phyloP scores from a whole-genome alignment of 1,284 basidiomycete species.

The Schizophyllum amplum region DNA sequence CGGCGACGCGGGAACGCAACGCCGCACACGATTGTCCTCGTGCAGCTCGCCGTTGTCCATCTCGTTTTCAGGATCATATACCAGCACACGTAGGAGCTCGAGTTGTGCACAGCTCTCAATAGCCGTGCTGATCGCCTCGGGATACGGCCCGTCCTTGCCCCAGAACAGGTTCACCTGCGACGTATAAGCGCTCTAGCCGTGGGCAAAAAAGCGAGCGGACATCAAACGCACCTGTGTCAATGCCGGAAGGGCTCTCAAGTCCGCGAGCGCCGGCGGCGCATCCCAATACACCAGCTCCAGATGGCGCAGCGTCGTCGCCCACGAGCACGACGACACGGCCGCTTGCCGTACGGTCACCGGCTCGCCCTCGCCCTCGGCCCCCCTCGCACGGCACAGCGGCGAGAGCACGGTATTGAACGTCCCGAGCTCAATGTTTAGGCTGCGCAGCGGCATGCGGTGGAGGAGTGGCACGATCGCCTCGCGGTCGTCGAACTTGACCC shows the following conservation, averaged over 20 bases:
- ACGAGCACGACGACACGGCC: neutral
- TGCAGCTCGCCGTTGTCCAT: neutral
- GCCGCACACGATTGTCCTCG: neutral
- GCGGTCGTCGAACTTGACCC: constrained; percentile 20
- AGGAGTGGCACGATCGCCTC: constrained; percentile 16
- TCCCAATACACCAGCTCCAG: neutral
- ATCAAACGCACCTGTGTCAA: neutral
- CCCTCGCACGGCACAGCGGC: neutral
- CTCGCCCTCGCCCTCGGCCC: neutral
- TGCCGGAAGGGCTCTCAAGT: neutral
- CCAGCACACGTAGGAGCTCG: neutral
- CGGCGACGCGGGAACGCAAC: neutral
- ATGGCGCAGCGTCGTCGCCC: neutral
- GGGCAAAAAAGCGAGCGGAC: neutral
- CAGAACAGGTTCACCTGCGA: neutral
- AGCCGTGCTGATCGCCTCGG: neutral
- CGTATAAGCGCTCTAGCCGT: neutral
- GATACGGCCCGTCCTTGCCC: neutral
- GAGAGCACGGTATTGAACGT: constrained; percentile 14
- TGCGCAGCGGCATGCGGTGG: constrained; percentile 19
- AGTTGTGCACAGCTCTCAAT: neutral
- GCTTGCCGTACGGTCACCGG: neutral
- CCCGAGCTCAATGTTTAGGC: constrained; percentile 25
- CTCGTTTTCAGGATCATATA: neutral
- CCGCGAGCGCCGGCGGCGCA: neutral